Base-by-base conservation (phyloP, 2,329 filamentous ascomycete species). In the Xylariomycetidae sp. region DNA sequence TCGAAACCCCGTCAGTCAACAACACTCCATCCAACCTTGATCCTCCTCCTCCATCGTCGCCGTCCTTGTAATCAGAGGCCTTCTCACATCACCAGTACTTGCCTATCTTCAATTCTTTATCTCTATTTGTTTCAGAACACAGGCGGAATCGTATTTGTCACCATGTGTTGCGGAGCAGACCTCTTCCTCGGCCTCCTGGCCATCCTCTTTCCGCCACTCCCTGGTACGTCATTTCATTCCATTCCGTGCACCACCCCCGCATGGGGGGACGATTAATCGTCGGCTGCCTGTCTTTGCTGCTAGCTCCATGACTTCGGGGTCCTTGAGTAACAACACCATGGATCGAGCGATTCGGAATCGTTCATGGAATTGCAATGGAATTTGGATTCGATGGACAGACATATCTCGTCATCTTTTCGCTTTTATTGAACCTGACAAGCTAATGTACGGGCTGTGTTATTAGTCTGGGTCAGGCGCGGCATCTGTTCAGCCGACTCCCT, bases 391-490 rank as follows among this genome's bases (percentile, higher is more conserved):
- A n/a, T n/a, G n/a, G n/a, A 23, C 8, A 23, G 20, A 23, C 8
- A 23, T 23, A 23, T 23, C 8, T n/a, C n/a, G 8, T 23, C 20
- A 8, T 23, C n/a, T 23, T 23, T 23, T n/a, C 8, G 8, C 20
- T 23, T 23, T 23, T 23, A 8, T 23, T 23, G n/a, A 23, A 23
- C 8, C 20, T 23, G 8, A 23, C 20, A 8, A 8, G 20, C 20
- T 23, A 23, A 23, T n/a, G 8, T 8, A 23, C 20, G 20, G 8
- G 20, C 8, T 23, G n/a, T 23, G 8, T 10, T 11, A 27, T 49
- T 52, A 88, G 92, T 98, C 52, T 98, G 92, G 92, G 87, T 98
- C 41, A 98, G 97, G 69, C 72, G 84, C 53, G 92, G 92, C 45
- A 72, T 98, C 65, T 98, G 92, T 72, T 85, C 82, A 42, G 88